These are phyloP conservation scores for Graphilbum ipis-grandicollis DNA, from an alignment of 2,329 filamentous ascomycete species.

Conservation along the genomic window DNA sequence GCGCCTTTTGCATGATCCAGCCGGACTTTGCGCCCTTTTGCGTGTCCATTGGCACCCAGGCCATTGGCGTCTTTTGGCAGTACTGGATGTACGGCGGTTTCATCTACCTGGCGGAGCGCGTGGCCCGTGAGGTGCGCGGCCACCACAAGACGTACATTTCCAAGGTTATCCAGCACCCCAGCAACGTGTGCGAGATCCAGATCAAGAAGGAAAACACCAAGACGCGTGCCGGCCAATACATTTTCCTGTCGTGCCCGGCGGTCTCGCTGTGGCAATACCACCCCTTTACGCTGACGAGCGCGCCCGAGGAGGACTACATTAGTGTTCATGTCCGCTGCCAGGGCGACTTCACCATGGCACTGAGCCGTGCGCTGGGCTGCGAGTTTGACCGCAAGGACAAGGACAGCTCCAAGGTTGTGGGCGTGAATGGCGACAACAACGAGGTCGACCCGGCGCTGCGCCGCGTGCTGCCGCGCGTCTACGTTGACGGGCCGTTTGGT, in stretches of 20 bases:
- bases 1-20: slow-evolving; percentile 81
- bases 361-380: slow-evolving; percentile 58
- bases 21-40: slow-evolving; percentile 68
- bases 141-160: slow-evolving; percentile 73
- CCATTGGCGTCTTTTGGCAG: slow-evolving; percentile 70
- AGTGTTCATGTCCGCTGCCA: slow-evolving; percentile 70
- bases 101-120: slow-evolving; percentile 61
- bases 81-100: slow-evolving; percentile 77
- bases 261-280: slow-evolving; percentile 82
- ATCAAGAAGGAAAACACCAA: slow-evolving; percentile 82
- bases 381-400: slow-evolving; percentile 45
- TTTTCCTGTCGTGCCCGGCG: slow-evolving; percentile 75
- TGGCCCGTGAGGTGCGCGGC: slow-evolving; percentile 62
- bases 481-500: slow-evolving; percentile 72
- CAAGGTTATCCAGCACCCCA: slow-evolving; percentile 79
- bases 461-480: slow-evolving; percentile 60
- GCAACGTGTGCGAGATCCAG: slow-evolving; percentile 79
- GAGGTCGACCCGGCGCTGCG: slow-evolving; percentile 54
- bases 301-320: slow-evolving; percentile 80
- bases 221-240: slow-evolving; percentile 70
- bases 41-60: slow-evolving; percentile 44
- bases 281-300: slow-evolving; percentile 72
- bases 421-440: slow-evolving; percentile 40
- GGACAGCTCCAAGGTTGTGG: slow-evolving; percentile 48
- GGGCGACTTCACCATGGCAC: slow-evolving; percentile 61